phyloP scores from a whole-genome alignment of 83 land plant species.

The Larix sibirica region DNA sequence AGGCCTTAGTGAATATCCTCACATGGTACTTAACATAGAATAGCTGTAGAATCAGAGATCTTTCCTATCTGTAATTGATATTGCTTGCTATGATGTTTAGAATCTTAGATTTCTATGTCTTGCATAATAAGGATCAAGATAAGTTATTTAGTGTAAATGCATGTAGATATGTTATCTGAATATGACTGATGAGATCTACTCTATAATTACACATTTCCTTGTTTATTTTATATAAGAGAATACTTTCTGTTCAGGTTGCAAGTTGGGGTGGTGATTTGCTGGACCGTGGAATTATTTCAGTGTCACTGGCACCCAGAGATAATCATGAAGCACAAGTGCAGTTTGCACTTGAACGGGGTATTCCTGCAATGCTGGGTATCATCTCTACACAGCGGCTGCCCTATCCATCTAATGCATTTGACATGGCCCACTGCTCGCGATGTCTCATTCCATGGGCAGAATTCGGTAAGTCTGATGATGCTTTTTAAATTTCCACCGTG shows the following conservation, averaged over 20 bases:
- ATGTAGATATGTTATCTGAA: background rate
- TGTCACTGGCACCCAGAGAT: slow-evolving; percentile 96
- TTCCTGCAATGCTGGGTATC: slow-evolving; percentile 93
- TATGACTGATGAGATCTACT: background rate
- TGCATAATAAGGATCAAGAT: background rate
- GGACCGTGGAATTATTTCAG: slow-evolving; percentile 72
- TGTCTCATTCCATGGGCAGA: slow-evolving; percentile 97
- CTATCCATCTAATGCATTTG: slow-evolving; percentile 93
- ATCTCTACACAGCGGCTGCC: slow-evolving; percentile 92
- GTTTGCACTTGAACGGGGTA: slow-evolving; percentile 94
- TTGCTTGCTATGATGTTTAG: background rate
- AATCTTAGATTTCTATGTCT: background rate
- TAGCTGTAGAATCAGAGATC: background rate
- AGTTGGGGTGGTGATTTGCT: slow-evolving; percentile 95
- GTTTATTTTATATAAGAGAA: background rate
- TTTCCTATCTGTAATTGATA: background rate
- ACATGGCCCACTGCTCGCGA: slow-evolving; percentile 97
- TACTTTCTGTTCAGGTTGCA: slow-evolving; percentile 65
- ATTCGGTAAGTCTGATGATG: slow-evolving; percentile 53
- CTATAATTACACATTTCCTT: background rate
- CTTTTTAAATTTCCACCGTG: too few species aligned
- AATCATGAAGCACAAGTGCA: slow-evolving; percentile 98
- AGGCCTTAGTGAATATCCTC: background rate
- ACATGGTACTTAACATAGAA: background rate
- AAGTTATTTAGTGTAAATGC: background rate